Base-by-base conservation (phyloP, 129 eudicot species). In the Pittosporum tobira region DNA sequence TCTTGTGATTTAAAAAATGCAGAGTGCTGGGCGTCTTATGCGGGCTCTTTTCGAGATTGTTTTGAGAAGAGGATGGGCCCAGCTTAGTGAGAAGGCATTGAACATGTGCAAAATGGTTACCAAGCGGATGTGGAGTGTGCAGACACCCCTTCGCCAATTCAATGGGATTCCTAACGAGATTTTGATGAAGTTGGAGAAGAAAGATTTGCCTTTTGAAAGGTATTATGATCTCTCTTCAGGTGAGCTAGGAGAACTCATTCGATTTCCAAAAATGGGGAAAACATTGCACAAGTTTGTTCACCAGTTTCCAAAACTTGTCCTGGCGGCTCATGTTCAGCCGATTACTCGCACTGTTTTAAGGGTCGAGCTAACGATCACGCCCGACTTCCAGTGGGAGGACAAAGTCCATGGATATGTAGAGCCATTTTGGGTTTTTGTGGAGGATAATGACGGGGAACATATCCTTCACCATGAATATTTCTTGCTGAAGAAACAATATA, bases 1-100 rank as follows among this genome's bases (percentile, higher is more conserved):
- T n/a, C n/a, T 44, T 48, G 15, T 55, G 7, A 5, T 22, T 38
- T 76, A 14, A n/a, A 21, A 51, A 68, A 61, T 80, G 70, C 89
- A 91, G 98, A 91, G 95, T 67, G 98, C 98, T 20, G 98, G 94
- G 28, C 96, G 96, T 69, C 89, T 91, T 9, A 83, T 91, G 94
- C 80, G 98, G 24, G 84, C 95, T n/a, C 87, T 91, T 18, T 91
- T 91, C 72, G 98, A 91, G 81, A 91, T 91, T 26, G 90, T 86
- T 27, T 58, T 91, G 68, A 91, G 86, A 68, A 75, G 94, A 71
- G 96, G 98, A 72, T 91, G 98, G 98, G 96, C 98, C n/a, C 98
- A 83, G 71, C 48, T 91, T 48, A 85, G 96, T 1, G 95, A 81
- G 71, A 91, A 91, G 73, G 98, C 95, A 59, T 75, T 90, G 67